Conservation (phyloP, 83 land plant species). For the Thuja plicata region DNA sequence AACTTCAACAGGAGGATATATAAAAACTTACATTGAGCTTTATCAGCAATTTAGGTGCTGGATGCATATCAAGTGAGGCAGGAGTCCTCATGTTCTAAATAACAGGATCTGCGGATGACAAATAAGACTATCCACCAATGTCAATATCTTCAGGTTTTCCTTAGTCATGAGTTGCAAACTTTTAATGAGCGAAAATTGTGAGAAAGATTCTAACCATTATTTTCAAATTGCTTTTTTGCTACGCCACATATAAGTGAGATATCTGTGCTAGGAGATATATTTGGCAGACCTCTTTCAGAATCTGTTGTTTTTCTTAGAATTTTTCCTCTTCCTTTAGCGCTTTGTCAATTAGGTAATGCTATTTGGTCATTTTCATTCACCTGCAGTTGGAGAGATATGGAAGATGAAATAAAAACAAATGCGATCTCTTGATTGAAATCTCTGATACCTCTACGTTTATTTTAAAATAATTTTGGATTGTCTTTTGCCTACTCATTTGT, state of each 20-base stretch:
- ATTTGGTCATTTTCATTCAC: not conserved
- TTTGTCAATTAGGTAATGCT: not conserved
- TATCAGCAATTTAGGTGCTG: not conserved
- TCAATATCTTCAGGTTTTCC: not conserved
- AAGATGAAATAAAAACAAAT: not conserved
- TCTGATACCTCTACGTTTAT: not conserved
- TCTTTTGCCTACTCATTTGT: not conserved
- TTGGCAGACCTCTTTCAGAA: not conserved
- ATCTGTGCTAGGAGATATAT: not conserved
- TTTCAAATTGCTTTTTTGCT: not conserved
- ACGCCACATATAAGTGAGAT: not conserved
- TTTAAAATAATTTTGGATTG: not conserved
- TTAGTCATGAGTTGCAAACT: not conserved
- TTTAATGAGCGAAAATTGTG: not conserved
- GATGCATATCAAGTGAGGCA: not conserved
- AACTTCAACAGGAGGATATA: no score
- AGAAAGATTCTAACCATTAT: not conserved
- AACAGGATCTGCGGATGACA: not conserved
- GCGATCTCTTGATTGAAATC: not conserved
- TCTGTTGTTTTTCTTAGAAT: not conserved
- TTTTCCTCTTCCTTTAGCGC: no score
- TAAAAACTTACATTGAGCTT: not conserved
- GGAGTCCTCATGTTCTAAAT: not conserved
- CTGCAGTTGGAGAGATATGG: not conserved
- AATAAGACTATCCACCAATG: not conserved